A percentile compares a stretch with the other conserved stretches of the same genome.
Evolutionary conservation across 257 asterid species (phyloP).

Genomic region (Datura wrightii): DNA sequence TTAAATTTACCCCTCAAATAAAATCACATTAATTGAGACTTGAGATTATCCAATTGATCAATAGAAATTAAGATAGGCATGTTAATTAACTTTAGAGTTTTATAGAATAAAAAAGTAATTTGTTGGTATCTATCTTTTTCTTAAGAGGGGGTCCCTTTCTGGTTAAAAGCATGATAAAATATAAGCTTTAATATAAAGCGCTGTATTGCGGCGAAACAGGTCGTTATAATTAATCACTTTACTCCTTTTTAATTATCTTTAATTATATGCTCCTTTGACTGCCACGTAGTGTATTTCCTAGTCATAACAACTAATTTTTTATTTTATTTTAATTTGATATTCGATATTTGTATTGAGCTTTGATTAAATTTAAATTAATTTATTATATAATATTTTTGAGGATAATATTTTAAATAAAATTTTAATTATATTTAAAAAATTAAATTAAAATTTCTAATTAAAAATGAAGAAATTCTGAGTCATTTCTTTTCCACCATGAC

Average conservation of each 20-base stretch:
- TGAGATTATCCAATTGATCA: neutral
- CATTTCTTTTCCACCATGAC: neutral
- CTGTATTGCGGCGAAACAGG: neutral
- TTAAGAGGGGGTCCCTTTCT: neutral
- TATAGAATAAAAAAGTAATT: conserved; percentile 9
- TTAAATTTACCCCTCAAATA: neutral
- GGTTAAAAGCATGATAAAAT: neutral
- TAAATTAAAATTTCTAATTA: no score
- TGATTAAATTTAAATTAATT: neutral
- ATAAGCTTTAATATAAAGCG: conserved; percentile 11
- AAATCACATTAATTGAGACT: neutral
- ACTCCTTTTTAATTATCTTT: conserved; percentile 33
- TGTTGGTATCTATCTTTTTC: conserved; percentile 16
- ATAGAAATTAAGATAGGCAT: no score
- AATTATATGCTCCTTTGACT: conserved; percentile 33
- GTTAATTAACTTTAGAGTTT: no score
- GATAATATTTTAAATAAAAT: neutral
- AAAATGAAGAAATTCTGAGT: no score
- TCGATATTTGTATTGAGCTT: no score
- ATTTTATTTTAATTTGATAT: neutral
- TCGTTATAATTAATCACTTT: conserved; percentile 32
- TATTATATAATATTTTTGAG: neutral
- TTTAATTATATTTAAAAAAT: no score
- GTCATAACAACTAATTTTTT: conserved; percentile 31
- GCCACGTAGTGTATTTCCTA: conserved; percentile 46